These are phyloP conservation scores for Actinomortierella ambigua DNA, from an alignment of 371 early-diverging fungal species.

Conservation along the genomic window DNA sequence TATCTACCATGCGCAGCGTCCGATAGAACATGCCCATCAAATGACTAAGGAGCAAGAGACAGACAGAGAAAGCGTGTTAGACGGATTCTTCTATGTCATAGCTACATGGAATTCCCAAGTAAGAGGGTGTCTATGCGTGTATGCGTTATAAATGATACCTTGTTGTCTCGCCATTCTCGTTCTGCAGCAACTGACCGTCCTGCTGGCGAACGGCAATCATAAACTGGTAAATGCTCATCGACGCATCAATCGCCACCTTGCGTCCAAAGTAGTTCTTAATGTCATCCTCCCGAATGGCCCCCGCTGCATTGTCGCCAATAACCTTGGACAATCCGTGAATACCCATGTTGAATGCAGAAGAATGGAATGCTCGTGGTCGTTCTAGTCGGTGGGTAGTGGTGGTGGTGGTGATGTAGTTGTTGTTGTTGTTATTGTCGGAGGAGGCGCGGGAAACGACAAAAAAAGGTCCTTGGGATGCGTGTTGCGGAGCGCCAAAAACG, in stretches of 20 bases:
- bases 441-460: too few relatives aligned
- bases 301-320: constrained; percentile 92
- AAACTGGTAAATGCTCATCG: constrained; percentile 99
- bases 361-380: constrained; percentile 5
- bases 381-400: too few relatives aligned
- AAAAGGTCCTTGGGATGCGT: background rate
- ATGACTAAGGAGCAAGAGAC: constrained; percentile 67
- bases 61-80: background rate
- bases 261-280: constrained; percentile 94
- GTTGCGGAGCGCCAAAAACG: background rate
- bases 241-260: constrained; percentile 98
- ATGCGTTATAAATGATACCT: constrained; percentile 50
- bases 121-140: background rate
- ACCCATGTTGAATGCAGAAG: constrained; percentile 69
- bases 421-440: too few relatives aligned
- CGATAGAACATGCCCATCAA: constrained; percentile 99
- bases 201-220: constrained; percentile 96
- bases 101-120: background rate
- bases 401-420: too few relatives aligned
- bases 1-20: constrained; percentile 98
- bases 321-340: constrained; percentile 94
- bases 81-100: background rate
- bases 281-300: constrained; percentile 82
- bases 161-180: constrained; percentile 93
- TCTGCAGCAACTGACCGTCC: constrained; percentile 91